Evolutionary conservation across 257 asterid species (phyloP).

Genomic region (Salvia splendens): DNA sequence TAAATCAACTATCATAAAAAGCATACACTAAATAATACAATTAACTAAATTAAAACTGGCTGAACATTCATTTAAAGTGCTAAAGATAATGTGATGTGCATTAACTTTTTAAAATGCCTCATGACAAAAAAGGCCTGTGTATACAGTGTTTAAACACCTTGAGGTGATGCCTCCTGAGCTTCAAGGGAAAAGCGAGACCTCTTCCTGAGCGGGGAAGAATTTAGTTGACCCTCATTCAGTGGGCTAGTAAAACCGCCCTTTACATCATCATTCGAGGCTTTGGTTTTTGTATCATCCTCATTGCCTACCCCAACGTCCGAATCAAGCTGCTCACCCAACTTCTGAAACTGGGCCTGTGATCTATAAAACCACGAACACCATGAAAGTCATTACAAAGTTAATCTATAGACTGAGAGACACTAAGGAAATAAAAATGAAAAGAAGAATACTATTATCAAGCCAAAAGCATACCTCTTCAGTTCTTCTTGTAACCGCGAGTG

Average conservation of each 20-base stretch:
- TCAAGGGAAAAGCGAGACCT: slow-evolving; percentile 47
- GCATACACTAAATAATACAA: not conserved
- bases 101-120: slow-evolving; percentile 9
- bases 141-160: slow-evolving; percentile 46
- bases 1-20: not conserved
- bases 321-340: slow-evolving; percentile 70
- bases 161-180: slow-evolving; percentile 46
- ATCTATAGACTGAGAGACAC: slow-evolving; percentile 21
- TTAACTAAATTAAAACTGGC: slow-evolving; percentile 13
- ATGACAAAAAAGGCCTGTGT: not conserved
- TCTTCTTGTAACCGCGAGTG: slow-evolving; percentile 72
- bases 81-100: not conserved
- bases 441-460: slow-evolving; percentile 13
- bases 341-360: slow-evolving; percentile 74
- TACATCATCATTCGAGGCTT: slow-evolving; percentile 49
- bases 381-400: slow-evolving; percentile 19
- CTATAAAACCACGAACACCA: slow-evolving; percentile 45
- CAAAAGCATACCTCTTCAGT: slow-evolving; percentile 67
- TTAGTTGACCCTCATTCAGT: slow-evolving; percentile 43
- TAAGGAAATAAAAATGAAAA: slow-evolving; percentile 6
- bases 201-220: slow-evolving; percentile 58
- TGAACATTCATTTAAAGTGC: not conserved
- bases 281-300: slow-evolving; percentile 50
- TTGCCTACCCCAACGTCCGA: slow-evolving; percentile 47
- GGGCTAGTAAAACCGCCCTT: slow-evolving; percentile 49